phyloP scores from a whole-genome alignment of 208 protist species.

The Wallacemonas rigidus region DNA sequence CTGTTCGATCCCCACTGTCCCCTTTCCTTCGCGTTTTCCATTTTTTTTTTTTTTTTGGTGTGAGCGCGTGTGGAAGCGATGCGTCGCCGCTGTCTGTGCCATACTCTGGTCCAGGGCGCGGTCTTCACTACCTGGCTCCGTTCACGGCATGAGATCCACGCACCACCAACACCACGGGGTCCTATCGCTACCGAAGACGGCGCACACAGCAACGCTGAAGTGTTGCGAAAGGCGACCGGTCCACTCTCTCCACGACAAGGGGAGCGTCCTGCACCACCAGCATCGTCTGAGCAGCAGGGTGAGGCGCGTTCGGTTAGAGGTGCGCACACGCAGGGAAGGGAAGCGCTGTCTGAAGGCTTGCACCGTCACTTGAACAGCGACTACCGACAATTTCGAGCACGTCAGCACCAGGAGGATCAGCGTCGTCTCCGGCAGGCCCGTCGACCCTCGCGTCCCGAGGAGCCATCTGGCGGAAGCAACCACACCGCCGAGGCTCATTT shows the following conservation, averaged over 20 bases:
- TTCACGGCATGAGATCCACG: no score
- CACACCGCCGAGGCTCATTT: not conserved
- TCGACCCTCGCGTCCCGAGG: not conserved
- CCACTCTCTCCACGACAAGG: no score
- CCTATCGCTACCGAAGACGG: no score
- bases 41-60: conserved; percentile 12
- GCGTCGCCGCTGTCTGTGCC: not conserved
- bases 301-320: not conserved
- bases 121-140: no score
- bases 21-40: not conserved
- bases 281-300: no score
- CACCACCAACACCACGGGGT: no score
- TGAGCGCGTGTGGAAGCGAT: not conserved
- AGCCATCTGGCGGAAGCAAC: not conserved
- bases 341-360: not conserved
- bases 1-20: no score
- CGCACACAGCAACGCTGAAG: no score
- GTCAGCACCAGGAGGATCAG: conserved; percentile 3
- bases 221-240: no score
- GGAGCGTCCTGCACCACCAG: no score
- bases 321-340: not conserved
- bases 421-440: not conserved
- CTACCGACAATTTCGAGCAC: conserved; percentile 1
- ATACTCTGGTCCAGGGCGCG: no score
- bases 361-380: conserved; percentile 10